Evolutionary conservation across 2,329 filamentous ascomycete species (phyloP).

Genomic region (Cladophialophora exuberans): DNA sequence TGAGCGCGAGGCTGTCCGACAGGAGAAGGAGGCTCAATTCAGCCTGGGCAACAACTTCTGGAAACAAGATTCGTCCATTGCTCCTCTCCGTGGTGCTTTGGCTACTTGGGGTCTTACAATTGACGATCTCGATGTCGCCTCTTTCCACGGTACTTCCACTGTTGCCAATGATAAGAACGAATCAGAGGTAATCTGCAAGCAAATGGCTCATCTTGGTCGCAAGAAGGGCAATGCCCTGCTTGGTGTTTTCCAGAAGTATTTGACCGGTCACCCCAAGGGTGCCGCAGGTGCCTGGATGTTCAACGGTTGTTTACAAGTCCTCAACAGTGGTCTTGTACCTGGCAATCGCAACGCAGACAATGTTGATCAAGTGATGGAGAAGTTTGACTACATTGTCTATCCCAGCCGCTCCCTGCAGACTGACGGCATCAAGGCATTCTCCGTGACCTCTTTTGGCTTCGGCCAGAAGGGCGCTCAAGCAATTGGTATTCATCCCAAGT

Average conservation of each 20-base stretch:
- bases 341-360: conserved; percentile 99
- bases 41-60: conserved; percentile 99
- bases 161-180: conserved; percentile 99
- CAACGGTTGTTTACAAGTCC: conserved; percentile 94
- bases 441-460: conserved; percentile 98
- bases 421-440: conserved; percentile 97
- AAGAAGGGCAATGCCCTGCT: conserved; percentile 95
- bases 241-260: conserved; percentile 99
- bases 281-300: conserved; percentile 99
- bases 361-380: conserved; percentile 92
- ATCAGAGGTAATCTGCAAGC: conserved; percentile 94
- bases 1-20: conserved; percentile 80
- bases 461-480: conserved; percentile 98
- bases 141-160: conserved; percentile 98
- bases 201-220: conserved; percentile 90
- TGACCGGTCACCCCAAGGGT: conserved; percentile 98
- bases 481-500: conserved; percentile 95
- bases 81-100: conserved; percentile 90
- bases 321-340: conserved; percentile 91
- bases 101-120: conserved; percentile 98
- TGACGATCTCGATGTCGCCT: conserved; percentile 91
- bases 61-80: conserved; percentile 92
- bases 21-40: conserved; percentile 89
- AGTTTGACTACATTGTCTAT: conserved; percentile 97
- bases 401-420: conserved; percentile 95